Conservation (phyloP, 345 rosid genomes). For the Carallia pectinifolia region DNA sequence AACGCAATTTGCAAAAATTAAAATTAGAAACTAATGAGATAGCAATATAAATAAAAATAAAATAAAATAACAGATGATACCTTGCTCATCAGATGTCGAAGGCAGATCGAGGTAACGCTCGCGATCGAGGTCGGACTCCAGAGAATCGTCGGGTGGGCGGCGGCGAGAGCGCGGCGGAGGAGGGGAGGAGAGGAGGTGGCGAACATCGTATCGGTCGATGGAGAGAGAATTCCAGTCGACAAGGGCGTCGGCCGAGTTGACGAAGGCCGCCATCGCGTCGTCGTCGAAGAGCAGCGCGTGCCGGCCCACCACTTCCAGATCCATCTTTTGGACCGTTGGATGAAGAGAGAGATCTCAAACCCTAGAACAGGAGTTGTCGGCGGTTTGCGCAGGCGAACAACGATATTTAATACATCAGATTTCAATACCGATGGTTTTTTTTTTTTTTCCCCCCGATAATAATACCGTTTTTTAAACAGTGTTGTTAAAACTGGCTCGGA, state of each 20-base stretch:
- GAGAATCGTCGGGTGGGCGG: constrained; percentile 32
- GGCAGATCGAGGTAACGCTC: constrained; percentile 80
- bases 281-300: constrained; percentile 96
- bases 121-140: constrained; percentile 64
- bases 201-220: constrained; percentile 96
- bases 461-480: no score
- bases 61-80: constrained; percentile 15
- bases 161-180: constrained; percentile 67
- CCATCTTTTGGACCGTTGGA: constrained; percentile 30
- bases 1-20: no score
- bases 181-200: constrained; percentile 85
- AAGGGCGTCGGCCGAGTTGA: constrained; percentile 75
- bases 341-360: constrained; percentile 3
- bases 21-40: background rate
- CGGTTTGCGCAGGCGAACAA: no score
- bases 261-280: constrained; percentile 74
- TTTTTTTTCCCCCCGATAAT: no score
- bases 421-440: no score
- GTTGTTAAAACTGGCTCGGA: no score
- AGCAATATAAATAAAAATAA: background rate
- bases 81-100: constrained; percentile 43
- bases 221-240: constrained; percentile 88
- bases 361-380: background rate
- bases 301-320: constrained; percentile 84
- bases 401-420: no score